These are phyloP conservation scores for Geotrichum cucujoidarum DNA, from an alignment of 1,139 yeast species.

Conservation along the genomic window DNA sequence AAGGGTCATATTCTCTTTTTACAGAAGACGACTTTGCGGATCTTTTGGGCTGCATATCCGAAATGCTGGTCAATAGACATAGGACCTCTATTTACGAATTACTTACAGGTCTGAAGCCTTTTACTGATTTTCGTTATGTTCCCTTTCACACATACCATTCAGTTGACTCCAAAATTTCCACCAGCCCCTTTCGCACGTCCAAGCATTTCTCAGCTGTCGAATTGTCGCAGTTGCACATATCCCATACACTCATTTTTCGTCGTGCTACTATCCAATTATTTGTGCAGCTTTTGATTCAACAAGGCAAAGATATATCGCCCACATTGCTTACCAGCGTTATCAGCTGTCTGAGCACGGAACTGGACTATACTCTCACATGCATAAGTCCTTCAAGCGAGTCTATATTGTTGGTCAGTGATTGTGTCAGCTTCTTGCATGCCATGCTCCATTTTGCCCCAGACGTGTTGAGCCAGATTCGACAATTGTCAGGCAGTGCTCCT, in stretches of 20 bases:
- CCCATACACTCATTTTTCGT: background rate
- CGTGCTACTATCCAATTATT: background rate
- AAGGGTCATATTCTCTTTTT: background rate
- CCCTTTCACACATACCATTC: background rate
- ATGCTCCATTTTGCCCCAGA: constrained; percentile 25
- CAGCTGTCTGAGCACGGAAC: constrained; percentile 20
- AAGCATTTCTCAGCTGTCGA: background rate
- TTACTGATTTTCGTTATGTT: background rate
- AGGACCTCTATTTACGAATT: background rate
- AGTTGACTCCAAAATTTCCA: background rate
- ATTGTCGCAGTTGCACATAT: background rate
- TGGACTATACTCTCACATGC: constrained; percentile 16
- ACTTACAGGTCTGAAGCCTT: background rate
- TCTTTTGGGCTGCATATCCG: background rate
- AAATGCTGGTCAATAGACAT: background rate
- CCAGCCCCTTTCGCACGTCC: background rate
- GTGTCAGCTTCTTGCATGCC: constrained; percentile 25
- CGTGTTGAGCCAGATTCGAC: constrained; percentile 18
- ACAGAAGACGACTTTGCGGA: background rate
- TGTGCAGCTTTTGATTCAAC: background rate
- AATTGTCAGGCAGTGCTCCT: constrained; percentile 25
- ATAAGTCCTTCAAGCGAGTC: constrained; percentile 1
- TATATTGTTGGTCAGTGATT: constrained; percentile 21
- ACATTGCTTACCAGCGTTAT: constrained; percentile 8
- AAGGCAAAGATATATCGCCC: background rate